A percentile compares a stretch with the other conserved stretches of the same genome.
phyloP scores from a whole-genome alignment of 2,329 filamentous ascomycete species.

The Ustilaginoidea virens region DNA sequence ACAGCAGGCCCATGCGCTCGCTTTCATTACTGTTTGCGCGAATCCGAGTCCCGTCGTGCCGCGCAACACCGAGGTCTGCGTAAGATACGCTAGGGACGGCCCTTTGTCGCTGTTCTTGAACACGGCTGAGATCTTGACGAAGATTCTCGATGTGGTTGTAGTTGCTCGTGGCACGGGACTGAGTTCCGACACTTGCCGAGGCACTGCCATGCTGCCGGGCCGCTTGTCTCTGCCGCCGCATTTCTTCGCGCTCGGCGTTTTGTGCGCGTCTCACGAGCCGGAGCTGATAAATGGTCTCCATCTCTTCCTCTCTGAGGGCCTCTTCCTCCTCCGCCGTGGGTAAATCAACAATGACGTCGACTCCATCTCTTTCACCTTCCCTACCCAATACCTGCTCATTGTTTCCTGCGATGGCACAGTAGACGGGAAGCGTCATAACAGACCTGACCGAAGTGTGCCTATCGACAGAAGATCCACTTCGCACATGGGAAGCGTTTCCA shows the following conservation, averaged over 20 bases:
- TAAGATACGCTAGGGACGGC: slow-evolving; percentile 65
- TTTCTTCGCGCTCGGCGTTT: slow-evolving; percentile 60
- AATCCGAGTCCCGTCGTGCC: slow-evolving; percentile 62
- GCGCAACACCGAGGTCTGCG: slow-evolving; percentile 57
- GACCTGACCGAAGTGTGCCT: slow-evolving; percentile 77
- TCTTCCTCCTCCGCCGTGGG: slow-evolving; percentile 72
- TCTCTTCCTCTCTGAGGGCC: slow-evolving; percentile 66
- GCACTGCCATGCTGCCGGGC: slow-evolving; percentile 54
- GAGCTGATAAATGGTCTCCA: slow-evolving; percentile 87
- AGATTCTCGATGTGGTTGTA: slow-evolving; percentile 45
- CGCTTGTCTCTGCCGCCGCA: slow-evolving; percentile 53
- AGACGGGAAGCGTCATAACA: slow-evolving; percentile 86
- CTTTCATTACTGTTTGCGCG: slow-evolving; percentile 60
- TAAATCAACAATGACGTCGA: slow-evolving; percentile 79
- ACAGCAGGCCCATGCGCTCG: slow-evolving; percentile 55
- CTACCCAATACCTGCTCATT: slow-evolving; percentile 72
- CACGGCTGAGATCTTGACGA: slow-evolving; percentile 36
- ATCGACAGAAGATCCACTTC: slow-evolving; percentile 38
- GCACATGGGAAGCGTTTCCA: slow-evolving; percentile 12
- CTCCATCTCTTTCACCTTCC: slow-evolving; percentile 81
- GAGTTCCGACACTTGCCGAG: slow-evolving; percentile 48
- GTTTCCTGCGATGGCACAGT: slow-evolving; percentile 55
- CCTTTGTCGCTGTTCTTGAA: slow-evolving; percentile 45
- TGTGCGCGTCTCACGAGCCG: slow-evolving; percentile 62
- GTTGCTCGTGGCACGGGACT: slow-evolving; percentile 30